Percentiles rank a stretch among this genome's conserved stretches.
These are phyloP conservation scores for Marasmius fiardii DNA, from an alignment of 1,284 basidiomycete species.

Conservation along the genomic window DNA sequence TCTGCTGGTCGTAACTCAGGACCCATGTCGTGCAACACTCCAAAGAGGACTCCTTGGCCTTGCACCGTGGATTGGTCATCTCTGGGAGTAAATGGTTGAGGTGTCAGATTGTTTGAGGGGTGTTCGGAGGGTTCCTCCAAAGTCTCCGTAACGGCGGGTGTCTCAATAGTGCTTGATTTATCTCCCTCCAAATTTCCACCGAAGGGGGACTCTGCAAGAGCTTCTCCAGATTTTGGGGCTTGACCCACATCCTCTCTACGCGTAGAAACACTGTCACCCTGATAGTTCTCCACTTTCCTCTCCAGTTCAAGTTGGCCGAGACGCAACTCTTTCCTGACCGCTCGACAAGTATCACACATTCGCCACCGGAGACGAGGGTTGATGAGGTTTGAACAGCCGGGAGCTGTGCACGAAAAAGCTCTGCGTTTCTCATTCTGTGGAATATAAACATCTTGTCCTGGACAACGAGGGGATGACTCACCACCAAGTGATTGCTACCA, in stretches of 20 bases:
- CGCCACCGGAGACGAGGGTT: slow-evolving; percentile 38
- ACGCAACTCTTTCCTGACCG: slow-evolving; percentile 18
- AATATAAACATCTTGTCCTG: not conserved
- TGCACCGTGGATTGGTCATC: not conserved
- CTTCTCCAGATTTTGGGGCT: too few relatives aligned
- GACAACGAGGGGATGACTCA: not conserved
- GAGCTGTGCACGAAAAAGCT: slow-evolving; percentile 37
- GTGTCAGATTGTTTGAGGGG: not conserved
- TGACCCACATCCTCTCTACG: too few relatives aligned
- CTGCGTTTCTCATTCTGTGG: slow-evolving; percentile 19
- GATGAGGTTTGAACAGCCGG: slow-evolving; percentile 43
- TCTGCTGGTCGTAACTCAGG: not conserved
- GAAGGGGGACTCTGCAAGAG: too few relatives aligned
- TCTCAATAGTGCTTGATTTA: too few relatives aligned
- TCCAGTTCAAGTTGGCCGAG: not conserved
- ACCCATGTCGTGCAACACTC: not conserved
- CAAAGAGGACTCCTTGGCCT: not conserved
- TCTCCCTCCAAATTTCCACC: too few relatives aligned
- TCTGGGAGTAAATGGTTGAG: not conserved
- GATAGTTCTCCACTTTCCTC: not conserved
- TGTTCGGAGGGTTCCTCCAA: too few relatives aligned
- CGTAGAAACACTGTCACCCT: not conserved
- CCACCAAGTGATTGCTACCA: slow-evolving; percentile 23
- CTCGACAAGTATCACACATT: slow-evolving; percentile 41
- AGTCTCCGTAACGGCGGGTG: too few relatives aligned